Base-by-base conservation (phyloP, 352 stramenopile species). In the Phytophthora pseudosyringae region DNA sequence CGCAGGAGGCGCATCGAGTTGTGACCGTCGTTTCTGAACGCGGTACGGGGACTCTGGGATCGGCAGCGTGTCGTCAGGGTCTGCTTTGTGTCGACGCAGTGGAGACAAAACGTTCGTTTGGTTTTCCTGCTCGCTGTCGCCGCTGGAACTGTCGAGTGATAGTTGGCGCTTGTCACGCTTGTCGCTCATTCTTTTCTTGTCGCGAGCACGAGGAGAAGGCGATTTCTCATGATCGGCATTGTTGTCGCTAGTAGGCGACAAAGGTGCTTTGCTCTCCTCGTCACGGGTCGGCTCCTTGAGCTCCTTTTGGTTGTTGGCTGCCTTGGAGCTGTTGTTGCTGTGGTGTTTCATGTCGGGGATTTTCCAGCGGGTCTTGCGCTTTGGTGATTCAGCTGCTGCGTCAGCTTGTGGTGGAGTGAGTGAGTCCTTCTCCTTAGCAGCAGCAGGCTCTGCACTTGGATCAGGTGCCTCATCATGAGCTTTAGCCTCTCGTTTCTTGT, bases 1-100 rank as follows among this genome's bases (percentile, higher is more conserved):
- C 4, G 67, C 57, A 13, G 79, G 79, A 25, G 73, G 63, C 4
- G 85, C 59, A 32, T 76, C 62, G 6, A 79, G 40, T 35, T 76
- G 62, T 5, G 52, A 10, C 11, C 61, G 44, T 39, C 66, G 52
- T 31, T 75, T 62, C 15, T 63, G 57, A 16, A 52, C 13, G 15
- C 39, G 56, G 28, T 52, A 63, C n/a, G 49, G 64, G 31, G 38
- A 51, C 29, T 71, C 52, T 15, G 55, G 50, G 16, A 67, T 60
- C 13, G 67, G 67, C 13, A 68, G 44, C 0, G 49, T 65, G 15
- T 64, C 62, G 3, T 66, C 62, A 16, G 62, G 55, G 10, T 75
- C 62, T 12, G 63, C 33, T 60, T 69, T 72, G 49, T 64, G 69
- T 49, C 53, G 64, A 47, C 55, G 65, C 10, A 62, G 48, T 47